These are phyloP conservation scores for Sanghuangporus sanghuang DNA, from an alignment of 1,284 basidiomycete species.

Conservation along the genomic window DNA sequence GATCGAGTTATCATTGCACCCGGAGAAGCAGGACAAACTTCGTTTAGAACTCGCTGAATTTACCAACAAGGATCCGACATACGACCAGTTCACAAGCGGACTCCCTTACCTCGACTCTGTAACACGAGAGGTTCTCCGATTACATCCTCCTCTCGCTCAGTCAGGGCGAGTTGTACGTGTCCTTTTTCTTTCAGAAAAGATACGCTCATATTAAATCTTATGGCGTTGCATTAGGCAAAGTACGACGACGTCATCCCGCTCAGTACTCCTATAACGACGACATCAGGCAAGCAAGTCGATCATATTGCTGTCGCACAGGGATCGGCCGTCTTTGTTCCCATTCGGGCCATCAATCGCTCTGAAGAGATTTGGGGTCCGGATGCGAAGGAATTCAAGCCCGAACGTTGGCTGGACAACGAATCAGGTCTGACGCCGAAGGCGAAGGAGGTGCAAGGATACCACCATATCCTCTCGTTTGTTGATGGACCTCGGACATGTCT, in stretches of 20 bases:
- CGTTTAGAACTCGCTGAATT: constrained; percentile 24
- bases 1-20: constrained; percentile 25
- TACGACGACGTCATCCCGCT: constrained; percentile 16
- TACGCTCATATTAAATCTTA: background rate
- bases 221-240: constrained; percentile 1
- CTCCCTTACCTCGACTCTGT: constrained; percentile 15
- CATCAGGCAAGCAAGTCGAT: background rate
- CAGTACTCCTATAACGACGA: background rate
- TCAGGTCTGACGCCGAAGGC: constrained; percentile 7
- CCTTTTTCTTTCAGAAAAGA: too few species aligned
- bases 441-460: constrained; percentile 12
- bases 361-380: constrained; percentile 16
- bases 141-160: constrained; percentile 25
- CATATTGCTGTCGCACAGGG: constrained; percentile 3
- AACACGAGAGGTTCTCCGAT: constrained; percentile 23
- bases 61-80: constrained; percentile 22
- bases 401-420: constrained; percentile 12
- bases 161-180: constrained; percentile 37
- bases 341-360: constrained; percentile 14
- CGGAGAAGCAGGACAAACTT: constrained; percentile 25
- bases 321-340: constrained; percentile 4
- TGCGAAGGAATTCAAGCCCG: constrained; percentile 17
- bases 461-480: constrained; percentile 15
- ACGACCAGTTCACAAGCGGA: constrained; percentile 26
- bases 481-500: constrained; percentile 18